A percentile compares a stretch with the other conserved stretches of the same genome.
phyloP scores from a whole-genome alignment of 1,139 yeast species.

The Meyerozyma guilliermondii region DNA sequence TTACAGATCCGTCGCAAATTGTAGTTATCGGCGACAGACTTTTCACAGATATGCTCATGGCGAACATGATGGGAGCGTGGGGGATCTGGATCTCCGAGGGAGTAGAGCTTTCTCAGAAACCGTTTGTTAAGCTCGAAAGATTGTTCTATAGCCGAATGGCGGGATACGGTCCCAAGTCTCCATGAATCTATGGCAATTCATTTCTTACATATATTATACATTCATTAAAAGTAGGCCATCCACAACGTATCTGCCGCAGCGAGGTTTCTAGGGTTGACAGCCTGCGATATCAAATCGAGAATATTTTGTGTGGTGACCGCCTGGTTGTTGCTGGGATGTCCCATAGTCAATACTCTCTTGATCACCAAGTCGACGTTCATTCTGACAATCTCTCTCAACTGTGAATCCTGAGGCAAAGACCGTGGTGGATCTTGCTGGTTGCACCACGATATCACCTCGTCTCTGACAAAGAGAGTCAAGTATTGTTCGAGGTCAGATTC shows the following conservation, averaged over 20 bases:
- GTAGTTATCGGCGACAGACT: slow-evolving; percentile 88
- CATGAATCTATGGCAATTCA: too few relatives aligned
- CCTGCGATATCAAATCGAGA: slow-evolving; percentile 86
- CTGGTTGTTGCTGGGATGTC: slow-evolving; percentile 71
- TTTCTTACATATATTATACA: background rate
- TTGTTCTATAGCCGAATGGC: slow-evolving; percentile 29
- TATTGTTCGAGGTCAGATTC: slow-evolving; percentile 87
- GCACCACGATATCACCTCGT: slow-evolving; percentile 92
- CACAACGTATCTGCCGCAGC: slow-evolving; percentile 91
- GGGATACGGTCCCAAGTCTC: background rate
- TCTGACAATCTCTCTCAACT: slow-evolving; percentile 80
- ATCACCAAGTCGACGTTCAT: slow-evolving; percentile 83
- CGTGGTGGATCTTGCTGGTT: slow-evolving; percentile 71
- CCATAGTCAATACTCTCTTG: slow-evolving; percentile 63
- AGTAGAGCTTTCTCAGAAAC: slow-evolving; percentile 50
- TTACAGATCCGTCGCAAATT: slow-evolving; percentile 55
- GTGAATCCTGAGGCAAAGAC: slow-evolving; percentile 68
- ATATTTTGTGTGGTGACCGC: slow-evolving; percentile 89
- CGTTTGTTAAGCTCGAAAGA: slow-evolving; percentile 52
- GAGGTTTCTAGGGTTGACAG: slow-evolving; percentile 91
- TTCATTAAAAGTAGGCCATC: slow-evolving; percentile 82
- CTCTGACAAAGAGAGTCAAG: slow-evolving; percentile 86
- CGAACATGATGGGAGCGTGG: slow-evolving; percentile 85
- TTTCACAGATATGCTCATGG: slow-evolving; percentile 90
- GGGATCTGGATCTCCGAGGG: slow-evolving; percentile 84